Evolutionary conservation across 2,329 filamentous ascomycete species (phyloP).

Genomic region (Sarocladium strictum): DNA sequence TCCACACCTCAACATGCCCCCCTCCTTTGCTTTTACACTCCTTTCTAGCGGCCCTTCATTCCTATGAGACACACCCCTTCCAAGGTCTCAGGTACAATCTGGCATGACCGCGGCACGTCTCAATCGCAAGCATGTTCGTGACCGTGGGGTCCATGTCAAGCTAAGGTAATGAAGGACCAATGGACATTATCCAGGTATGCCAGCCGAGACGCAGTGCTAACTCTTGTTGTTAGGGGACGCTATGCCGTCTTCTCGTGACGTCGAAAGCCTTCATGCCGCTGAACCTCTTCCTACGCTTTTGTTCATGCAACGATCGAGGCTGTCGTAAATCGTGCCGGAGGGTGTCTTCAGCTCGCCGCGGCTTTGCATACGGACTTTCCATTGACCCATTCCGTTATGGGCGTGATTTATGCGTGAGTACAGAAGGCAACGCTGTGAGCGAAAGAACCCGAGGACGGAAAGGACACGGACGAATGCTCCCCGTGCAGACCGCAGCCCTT

Average conservation of each 20-base stretch:
- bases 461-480: conserved; percentile 2
- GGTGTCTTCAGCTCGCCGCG: too few species aligned
- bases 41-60: conserved; percentile 3
- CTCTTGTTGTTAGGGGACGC: conserved; percentile 1
- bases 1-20: not conserved
- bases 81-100: conserved; percentile 8
- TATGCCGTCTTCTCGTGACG: not conserved
- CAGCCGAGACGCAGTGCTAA: conserved; percentile 30
- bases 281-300: not conserved
- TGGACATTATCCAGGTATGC: conserved; percentile 30
- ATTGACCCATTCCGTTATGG: not conserved
- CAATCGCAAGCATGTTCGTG: conserved; percentile 41
- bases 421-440: not conserved
- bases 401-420: not conserved
- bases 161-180: conserved; percentile 40
- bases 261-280: conserved; percentile 2
- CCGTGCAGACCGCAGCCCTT: not conserved
- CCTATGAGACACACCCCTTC: conserved; percentile 8
- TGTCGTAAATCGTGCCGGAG: not conserved
- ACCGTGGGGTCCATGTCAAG: conserved; percentile 39
- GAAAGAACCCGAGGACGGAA: not conserved
- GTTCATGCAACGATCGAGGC: conserved; percentile 4
- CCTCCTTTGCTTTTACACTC: not conserved
- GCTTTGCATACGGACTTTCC: too few species aligned
- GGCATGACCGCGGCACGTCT: conserved; percentile 1